Evolutionary conservation across 129 eudicot genomes (phyloP).

Genomic region (Erigeron canadensis): DNA sequence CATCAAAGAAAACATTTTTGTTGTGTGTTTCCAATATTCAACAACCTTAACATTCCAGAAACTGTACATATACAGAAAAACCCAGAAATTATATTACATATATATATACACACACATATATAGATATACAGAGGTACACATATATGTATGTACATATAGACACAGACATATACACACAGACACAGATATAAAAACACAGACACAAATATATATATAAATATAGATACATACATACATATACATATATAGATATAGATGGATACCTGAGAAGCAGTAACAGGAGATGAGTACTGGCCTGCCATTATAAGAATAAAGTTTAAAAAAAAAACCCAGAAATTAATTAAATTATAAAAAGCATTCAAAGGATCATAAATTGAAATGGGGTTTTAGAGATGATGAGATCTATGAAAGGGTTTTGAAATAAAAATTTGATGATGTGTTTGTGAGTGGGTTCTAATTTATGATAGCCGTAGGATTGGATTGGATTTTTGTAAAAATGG

Average conservation of each 20-base stretch:
- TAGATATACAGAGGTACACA: not conserved
- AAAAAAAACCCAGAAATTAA: not conserved
- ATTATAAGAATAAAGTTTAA: slow-evolving; percentile 32
- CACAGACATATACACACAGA: not conserved
- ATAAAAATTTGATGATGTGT: not conserved
- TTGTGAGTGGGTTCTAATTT: slow-evolving; percentile 21
- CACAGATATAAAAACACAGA: not conserved
- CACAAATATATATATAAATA: slow-evolving; percentile 19
- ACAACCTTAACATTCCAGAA: not conserved
- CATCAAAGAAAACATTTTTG: not conserved
- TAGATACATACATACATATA: not conserved
- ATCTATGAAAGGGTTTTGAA: slow-evolving; percentile 5
- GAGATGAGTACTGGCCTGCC: slow-evolving; percentile 62
- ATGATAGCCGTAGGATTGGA: slow-evolving; percentile 20
- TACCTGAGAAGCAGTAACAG: slow-evolving; percentile 70
- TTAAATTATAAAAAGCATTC: slow-evolving; percentile 28
- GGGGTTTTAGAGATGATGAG: slow-evolving; percentile 28
- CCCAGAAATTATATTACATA: not conserved
- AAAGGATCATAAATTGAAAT: not conserved
- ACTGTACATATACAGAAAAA: not conserved
- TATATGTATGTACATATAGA: not conserved
- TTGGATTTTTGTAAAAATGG: slow-evolving; percentile 10
- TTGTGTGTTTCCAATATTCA: not conserved
- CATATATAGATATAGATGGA: not conserved
- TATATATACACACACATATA: not conserved